Conservation (phyloP, 2,329 filamentous ascomycete species). For the Fusarium proliferatum region DNA sequence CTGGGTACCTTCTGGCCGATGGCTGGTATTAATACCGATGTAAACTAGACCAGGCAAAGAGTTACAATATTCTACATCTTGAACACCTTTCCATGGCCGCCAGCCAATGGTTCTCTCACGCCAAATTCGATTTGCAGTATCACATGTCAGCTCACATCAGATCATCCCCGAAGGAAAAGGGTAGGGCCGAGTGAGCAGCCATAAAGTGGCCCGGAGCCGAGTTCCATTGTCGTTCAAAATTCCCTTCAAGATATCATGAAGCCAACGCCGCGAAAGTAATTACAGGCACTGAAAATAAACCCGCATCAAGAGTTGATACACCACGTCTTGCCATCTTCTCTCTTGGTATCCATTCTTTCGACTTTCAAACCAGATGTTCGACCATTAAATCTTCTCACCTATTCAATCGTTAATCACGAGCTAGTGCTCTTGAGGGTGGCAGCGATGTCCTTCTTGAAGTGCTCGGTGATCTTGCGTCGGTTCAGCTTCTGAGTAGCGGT, state of each 20-base stretch:
- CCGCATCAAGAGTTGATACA: conserved; percentile 13
- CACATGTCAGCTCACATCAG: conserved; percentile 7
- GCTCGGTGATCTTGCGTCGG: conserved; percentile 61
- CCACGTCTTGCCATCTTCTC: conserved; percentile 6
- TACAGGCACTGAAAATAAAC: conserved; percentile 40
- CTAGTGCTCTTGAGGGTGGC: conserved; percentile 51
- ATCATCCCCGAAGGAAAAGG: neutral
- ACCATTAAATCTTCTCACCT: conserved; percentile 8
- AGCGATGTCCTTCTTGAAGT: conserved; percentile 64
- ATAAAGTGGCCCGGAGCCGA: conserved; percentile 18
- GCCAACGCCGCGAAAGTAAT: conserved; percentile 44
- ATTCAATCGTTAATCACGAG: conserved; percentile 24
- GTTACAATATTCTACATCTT: neutral
- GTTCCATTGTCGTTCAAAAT: conserved; percentile 28
- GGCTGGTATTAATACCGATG: neutral
- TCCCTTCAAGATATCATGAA: conserved; percentile 39
- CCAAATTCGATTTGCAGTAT: neutral
- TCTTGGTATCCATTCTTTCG: conserved; percentile 41
- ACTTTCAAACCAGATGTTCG: conserved; percentile 15
- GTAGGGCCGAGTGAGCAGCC: conserved; percentile 15
- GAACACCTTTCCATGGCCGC: neutral
- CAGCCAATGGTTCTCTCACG: neutral
- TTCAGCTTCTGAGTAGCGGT: conserved; percentile 73
- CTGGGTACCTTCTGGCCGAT: neutral
- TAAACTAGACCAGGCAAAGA: neutral